Evolutionary conservation across 805 yeast genomes (phyloP).

Genomic region (Candida nemodendra): DNA sequence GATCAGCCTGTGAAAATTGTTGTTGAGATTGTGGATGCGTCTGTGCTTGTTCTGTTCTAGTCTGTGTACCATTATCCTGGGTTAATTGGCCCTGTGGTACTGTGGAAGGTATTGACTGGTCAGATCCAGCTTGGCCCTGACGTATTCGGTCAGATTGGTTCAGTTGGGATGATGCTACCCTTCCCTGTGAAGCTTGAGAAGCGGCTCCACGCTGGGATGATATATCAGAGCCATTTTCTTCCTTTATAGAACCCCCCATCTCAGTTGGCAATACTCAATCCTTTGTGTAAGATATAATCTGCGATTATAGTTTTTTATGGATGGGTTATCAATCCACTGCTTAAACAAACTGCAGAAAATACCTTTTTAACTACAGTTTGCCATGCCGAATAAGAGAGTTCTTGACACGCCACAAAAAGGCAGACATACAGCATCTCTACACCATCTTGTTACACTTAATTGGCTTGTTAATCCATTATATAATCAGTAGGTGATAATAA

Average conservation of each 20-base stretch:
- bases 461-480: too few species aligned
- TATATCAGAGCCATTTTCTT: constrained; percentile 13
- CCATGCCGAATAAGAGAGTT: too few species aligned
- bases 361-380: too few species aligned
- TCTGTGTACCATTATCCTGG: constrained; percentile 1
- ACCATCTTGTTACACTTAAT: too few species aligned
- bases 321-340: too few species aligned
- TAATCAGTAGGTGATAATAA: too few species aligned
- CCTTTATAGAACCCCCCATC: constrained; percentile 19
- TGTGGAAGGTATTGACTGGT: constrained; percentile 5
- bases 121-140: constrained; percentile 1
- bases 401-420: too few species aligned
- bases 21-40: constrained; percentile 11
- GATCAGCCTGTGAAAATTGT: constrained; percentile 73
- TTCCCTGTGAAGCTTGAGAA: constrained; percentile 14
- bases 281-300: too few species aligned
- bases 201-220: constrained; percentile 7
- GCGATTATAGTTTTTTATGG: too few species aligned
- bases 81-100: constrained; percentile 1
- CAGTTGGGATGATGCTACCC: constrained; percentile 9
- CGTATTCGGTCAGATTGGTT: constrained; percentile 11
- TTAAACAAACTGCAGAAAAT: too few species aligned
- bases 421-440: too few species aligned
- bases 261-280: too few species aligned
- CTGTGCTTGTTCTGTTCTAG: constrained; percentile 8